Base-by-base conservation (phyloP, 2,329 filamentous ascomycete species). In the Ascochyta viciae-villosae region DNA sequence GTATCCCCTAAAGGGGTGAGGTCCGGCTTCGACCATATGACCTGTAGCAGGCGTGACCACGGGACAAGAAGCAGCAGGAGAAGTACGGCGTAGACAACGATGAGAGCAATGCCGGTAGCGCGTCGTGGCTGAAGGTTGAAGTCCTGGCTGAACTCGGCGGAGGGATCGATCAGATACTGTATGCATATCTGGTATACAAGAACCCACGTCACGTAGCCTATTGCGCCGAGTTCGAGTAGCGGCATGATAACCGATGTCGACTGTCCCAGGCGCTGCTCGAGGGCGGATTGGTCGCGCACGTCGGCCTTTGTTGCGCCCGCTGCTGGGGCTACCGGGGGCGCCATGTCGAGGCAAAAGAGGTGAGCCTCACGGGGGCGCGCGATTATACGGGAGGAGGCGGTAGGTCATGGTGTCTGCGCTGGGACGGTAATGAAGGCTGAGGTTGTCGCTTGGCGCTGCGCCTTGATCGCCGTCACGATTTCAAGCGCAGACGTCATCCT, bases 41-140 rank as follows among this genome's bases (percentile, higher is more conserved):
- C 83, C 60, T 87, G 78, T 38, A 93, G 75, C 9, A 93, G 83
- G 60, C 92, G 89, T 19, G 89, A 70, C 75, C 96, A 97, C 19
- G 88, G 83, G 29, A 80, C 67, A 23, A 88, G 70, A 68, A 92
- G 84, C 27, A 89, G 80, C 15, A 90, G 64, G 40, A 96, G 80
- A 50, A 96, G 81, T 49, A 93, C 48, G 68, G 89, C 89, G 76
- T 91, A 92, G 23, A 93, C 76, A 26, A 87, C 83, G 40, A 96
- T 80, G 52, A 96, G 84, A 12, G 85, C 86, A 54, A 89, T 83
- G 38, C 87, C 91, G 27, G 87, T 78, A 50, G 84, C 82, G 55
- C 78, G 70, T 78, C 83, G 76, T 70, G 76, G 73, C 4, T 62
- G 46, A 27, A 75, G 37, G 23, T 57, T 53, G 49, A 60, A 64